Evolutionary conservation across 2,329 filamentous ascomycete genomes (phyloP).

Genomic region (Thelonectria blattea): DNA sequence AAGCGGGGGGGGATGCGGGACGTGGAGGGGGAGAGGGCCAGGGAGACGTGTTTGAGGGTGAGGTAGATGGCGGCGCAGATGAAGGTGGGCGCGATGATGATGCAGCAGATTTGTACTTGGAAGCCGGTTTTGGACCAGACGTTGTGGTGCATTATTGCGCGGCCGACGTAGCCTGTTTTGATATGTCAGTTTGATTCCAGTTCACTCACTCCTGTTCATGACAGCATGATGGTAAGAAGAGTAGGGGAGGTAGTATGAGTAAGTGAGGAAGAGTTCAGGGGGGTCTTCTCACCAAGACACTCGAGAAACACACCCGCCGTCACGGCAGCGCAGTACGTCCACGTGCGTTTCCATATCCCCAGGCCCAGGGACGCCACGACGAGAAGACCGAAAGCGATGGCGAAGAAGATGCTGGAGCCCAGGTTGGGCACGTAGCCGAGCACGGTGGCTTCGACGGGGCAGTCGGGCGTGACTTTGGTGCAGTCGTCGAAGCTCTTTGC

Average conservation of each 20-base stretch:
- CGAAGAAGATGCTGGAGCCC: slow-evolving; percentile 62
- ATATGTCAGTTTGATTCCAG: not conserved
- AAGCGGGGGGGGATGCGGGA: slow-evolving; percentile 58
- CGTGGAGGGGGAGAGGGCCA: slow-evolving; percentile 54
- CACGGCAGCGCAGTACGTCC: slow-evolving; percentile 59
- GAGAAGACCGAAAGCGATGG: slow-evolving; percentile 54
- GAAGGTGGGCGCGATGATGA: slow-evolving; percentile 65
- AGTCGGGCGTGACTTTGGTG: slow-evolving; percentile 47
- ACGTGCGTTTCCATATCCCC: slow-evolving; percentile 59
- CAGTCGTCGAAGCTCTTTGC: slow-evolving; percentile 38
- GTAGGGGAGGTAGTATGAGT: slow-evolving; percentile 19
- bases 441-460: slow-evolving; percentile 59
- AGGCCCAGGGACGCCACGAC: slow-evolving; percentile 49
- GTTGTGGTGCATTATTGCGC: slow-evolving; percentile 57
- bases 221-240: not conserved
- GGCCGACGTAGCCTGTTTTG: slow-evolving; percentile 57
- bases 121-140: slow-evolving; percentile 62
- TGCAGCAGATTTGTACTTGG: slow-evolving; percentile 64
- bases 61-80: slow-evolving; percentile 69
- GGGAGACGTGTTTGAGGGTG: slow-evolving; percentile 64
- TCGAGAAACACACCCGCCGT: slow-evolving; percentile 58
- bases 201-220: not conserved
- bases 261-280: too few relatives aligned
- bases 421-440: slow-evolving; percentile 63
- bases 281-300: slow-evolving; percentile 50